A percentile compares a stretch with the other conserved stretches of the same genome.
Evolutionary conservation across 2,329 filamentous ascomycete genomes (phyloP).

Genomic region (Neodidymelliopsis sp.): DNA sequence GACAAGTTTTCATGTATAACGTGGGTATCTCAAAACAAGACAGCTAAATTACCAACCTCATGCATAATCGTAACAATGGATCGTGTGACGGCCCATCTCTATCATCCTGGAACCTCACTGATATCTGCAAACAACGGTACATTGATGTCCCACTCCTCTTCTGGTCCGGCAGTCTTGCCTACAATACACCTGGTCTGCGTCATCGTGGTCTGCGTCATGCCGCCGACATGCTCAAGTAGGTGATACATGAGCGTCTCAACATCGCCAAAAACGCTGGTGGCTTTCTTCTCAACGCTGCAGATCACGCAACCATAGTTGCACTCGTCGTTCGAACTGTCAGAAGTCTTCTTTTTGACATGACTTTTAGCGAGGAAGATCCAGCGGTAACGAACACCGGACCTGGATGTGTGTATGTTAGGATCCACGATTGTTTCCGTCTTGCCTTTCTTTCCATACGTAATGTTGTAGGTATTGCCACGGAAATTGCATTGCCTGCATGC

Average conservation of each 20-base stretch:
- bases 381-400: conserved; percentile 44
- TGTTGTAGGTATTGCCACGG: conserved; percentile 36
- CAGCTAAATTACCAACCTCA: no score
- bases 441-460: conserved; percentile 33
- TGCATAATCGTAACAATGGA: no score
- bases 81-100: no score
- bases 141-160: conserved; percentile 51
- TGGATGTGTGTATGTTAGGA: conserved; percentile 32
- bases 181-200: conserved; percentile 46
- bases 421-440: conserved; percentile 43
- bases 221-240: conserved; percentile 46
- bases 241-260: conserved; percentile 52
- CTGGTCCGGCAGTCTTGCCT: conserved; percentile 40
- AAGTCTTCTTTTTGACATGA: conserved; percentile 34
- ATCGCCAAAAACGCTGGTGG: conserved; percentile 46
- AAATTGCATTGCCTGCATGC: conserved; percentile 48
- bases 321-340: conserved; percentile 20
- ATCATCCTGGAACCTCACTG: no score
- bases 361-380: conserved; percentile 51
- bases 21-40: no score
- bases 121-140: conserved; percentile 34
- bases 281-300: conserved; percentile 42
- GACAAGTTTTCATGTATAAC: no score
- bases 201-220: conserved; percentile 37
- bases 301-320: conserved; percentile 48